phyloP scores from a whole-genome alignment of 202 grass and related monocot species.

The Alloteropsis angusta region DNA sequence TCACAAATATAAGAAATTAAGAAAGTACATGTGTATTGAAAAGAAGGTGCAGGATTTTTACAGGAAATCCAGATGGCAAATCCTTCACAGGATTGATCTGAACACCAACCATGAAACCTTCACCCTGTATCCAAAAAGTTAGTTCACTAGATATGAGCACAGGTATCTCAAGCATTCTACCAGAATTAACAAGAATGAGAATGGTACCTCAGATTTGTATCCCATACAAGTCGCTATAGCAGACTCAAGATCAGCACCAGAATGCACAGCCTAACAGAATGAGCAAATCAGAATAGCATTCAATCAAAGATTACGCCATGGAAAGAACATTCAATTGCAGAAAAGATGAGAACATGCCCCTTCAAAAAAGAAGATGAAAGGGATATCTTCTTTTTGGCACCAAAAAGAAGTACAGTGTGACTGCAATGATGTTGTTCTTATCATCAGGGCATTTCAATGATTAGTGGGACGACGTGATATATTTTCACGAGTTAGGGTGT shows the following conservation, averaged over 20 bases:
- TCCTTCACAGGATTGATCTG: conserved; percentile 82
- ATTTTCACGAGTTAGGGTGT: neutral
- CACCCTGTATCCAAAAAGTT: conserved; percentile 43
- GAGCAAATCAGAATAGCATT: conserved; percentile 14
- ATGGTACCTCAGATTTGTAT: conserved; percentile 77
- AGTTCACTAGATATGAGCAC: neutral
- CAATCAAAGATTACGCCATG: neutral
- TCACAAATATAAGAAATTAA: conserved; percentile 16
- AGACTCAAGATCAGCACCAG: conserved; percentile 97
- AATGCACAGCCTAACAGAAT: conserved; percentile 82
- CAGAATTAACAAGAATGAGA: conserved; percentile 10
- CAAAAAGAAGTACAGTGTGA: neutral
- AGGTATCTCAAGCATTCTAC: conserved; percentile 13
- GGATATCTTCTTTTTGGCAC: neutral
- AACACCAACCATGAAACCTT: conserved; percentile 99
- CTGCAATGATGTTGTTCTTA: neutral
- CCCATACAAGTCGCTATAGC: conserved; percentile 91
- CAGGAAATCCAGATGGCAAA: conserved; percentile 93
- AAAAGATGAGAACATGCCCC: conserved; percentile 17
- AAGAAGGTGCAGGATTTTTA: conserved; percentile 43
- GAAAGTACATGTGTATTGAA: conserved; percentile 6
- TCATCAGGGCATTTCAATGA: neutral
- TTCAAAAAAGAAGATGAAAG: conserved; percentile 7
- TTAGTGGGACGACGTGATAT: neutral
- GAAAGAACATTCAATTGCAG: neutral